Base-by-base conservation (phyloP, 805 yeast species). In the Clavispora fructus region DNA sequence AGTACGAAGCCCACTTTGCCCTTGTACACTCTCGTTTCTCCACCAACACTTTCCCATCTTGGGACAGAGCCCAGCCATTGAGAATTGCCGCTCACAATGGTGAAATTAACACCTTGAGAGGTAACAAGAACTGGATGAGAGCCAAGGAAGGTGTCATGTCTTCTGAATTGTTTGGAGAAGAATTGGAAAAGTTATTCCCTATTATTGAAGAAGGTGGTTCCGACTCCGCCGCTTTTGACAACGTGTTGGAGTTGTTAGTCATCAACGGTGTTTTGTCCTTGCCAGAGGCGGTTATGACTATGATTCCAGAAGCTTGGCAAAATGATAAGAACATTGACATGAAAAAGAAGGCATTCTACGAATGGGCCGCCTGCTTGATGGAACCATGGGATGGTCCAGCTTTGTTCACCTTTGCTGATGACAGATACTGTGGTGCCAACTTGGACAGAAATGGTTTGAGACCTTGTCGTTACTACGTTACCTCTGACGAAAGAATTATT, bases 301-400 rank as follows among this genome's bases (percentile, higher is more conserved):
- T 94, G 76, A 92, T 94, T 49, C 99, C 99, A 31, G 99, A 92
- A 69, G 97, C 98, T 6, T 90, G 97, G 94, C 97, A 92, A 68
- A 86, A 87, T 63, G 94, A 91, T 68, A 67, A 68, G 45, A 67
- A 78, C 53, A 90, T 92, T 86, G 97, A 92, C 65, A 88, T 95
- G 46, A 84, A 86, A 66, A 87, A 91, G 72, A 82, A 79, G 59
- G 97, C 98, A 0, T 92, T 95, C 69, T 92, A 92, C 71, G 97
- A 94, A 67, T 92, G 98, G 98, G 98, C 97, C 41, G 96, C 98
- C 11, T 90, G 97, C 71, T 72, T 92, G 54, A 94, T 94, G 97
- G 99, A 92, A 73, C 98, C 98, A 8, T 92, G 99, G 99, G 99
- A 92, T 71, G 99, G 99, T 54, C 99, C 99, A 16, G 98, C 98